Evolutionary conservation across 2,329 filamentous ascomycete species (phyloP).

Genomic region (Stachybotrys chlorohalonatus): DNA sequence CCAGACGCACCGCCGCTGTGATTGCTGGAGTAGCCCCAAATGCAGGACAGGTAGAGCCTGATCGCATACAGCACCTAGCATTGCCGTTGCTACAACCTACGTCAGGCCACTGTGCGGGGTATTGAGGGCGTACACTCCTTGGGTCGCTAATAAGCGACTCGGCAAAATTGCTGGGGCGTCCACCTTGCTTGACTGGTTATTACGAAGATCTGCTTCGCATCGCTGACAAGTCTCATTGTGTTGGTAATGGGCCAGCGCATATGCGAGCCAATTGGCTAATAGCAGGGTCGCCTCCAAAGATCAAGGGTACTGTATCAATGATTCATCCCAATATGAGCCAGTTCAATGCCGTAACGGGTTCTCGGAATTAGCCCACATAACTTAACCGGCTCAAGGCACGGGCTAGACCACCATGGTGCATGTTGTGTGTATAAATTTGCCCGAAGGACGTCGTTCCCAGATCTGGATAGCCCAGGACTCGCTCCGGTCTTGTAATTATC

Average conservation of each 20-base stretch:
- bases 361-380: neutral
- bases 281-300: neutral
- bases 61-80: no score
- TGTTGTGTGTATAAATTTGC: neutral
- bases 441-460: neutral
- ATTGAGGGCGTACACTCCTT: neutral
- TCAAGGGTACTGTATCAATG: neutral
- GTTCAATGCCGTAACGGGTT: neutral
- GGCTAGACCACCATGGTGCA: neutral
- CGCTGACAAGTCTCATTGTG: neutral
- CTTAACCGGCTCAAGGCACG: neutral
- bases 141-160: neutral
- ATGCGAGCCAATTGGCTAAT: neutral
- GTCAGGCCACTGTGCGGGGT: neutral
- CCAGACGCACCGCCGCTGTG: conserved; percentile 40
- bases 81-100: no score
- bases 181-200: neutral
- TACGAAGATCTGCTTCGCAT: neutral
- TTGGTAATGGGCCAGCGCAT: neutral
- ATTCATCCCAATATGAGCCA: neutral
- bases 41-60: no score
- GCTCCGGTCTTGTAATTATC: neutral
- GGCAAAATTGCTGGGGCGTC: neutral
- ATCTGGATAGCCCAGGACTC: neutral
- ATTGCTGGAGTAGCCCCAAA: neutral